Conservation (phyloP, 148 eudicot genomes). For the Polygonum aviculare region DNA sequence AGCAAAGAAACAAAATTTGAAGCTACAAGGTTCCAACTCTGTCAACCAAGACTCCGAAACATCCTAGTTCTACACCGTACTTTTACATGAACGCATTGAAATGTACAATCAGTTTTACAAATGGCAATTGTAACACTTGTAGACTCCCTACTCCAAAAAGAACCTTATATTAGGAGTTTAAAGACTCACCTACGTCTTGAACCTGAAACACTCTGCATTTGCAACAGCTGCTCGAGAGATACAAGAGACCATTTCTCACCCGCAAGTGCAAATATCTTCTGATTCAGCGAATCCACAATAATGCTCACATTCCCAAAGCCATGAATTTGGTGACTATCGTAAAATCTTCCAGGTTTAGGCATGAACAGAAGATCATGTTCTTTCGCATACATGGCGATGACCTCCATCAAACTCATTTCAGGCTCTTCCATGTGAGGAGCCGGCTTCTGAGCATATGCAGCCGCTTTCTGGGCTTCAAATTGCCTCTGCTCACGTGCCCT, state of each 20-base stretch:
- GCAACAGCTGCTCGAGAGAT: constrained; percentile 44
- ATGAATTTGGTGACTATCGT: constrained; percentile 54
- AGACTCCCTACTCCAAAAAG: no score
- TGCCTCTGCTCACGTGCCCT: neutral
- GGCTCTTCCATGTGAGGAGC: constrained; percentile 8
- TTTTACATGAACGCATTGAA: no score
- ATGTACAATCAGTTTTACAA: no score
- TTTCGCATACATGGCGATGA: constrained; percentile 40
- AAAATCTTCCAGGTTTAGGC: constrained; percentile 54
- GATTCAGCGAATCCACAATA: constrained; percentile 40
- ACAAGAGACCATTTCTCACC: constrained; percentile 43
- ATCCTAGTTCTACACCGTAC: no score
- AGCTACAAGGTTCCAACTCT: no score
- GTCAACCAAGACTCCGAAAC: no score
- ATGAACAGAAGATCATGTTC: constrained; percentile 42
- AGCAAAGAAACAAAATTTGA: no score
- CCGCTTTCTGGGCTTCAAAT: no score
- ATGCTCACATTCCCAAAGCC: constrained; percentile 55
- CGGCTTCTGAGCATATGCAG: no score
- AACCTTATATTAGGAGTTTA: no score
- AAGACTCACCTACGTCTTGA: no score
- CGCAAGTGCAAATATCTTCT: constrained; percentile 35
- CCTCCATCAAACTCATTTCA: constrained; percentile 60
- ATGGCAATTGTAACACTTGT: no score
- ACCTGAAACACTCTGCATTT: constrained; percentile 21